Percentiles rank a stretch among this genome's conserved stretches.
Evolutionary conservation across 108 stramenopile species (phyloP).

Genomic region (Schizochytrium sp.): DNA sequence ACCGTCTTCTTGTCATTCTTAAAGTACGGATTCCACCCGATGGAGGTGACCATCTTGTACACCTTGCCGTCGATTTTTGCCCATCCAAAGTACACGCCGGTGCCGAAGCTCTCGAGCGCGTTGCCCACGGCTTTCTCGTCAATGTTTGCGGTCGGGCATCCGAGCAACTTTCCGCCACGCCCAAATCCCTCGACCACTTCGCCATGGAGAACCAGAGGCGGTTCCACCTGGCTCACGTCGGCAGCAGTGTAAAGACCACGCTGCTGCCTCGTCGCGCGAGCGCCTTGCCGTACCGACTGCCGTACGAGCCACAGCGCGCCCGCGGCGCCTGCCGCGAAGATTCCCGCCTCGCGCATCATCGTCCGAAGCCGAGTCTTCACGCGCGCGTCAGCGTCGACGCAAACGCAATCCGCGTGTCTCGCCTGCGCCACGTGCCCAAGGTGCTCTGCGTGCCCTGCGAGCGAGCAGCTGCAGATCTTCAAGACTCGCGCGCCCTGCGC

Average conservation of each 20-base stretch:
- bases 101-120: conserved; percentile 24
- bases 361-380: too few species aligned
- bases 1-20: conserved; percentile 29
- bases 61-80: conserved; percentile 20
- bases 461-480: too few species aligned
- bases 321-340: too few species aligned
- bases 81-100: conserved; percentile 52
- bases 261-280: not conserved
- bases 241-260: not conserved
- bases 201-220: conserved; percentile 25
- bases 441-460: too few species aligned
- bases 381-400: too few species aligned
- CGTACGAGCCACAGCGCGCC: too few species aligned
- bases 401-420: too few species aligned
- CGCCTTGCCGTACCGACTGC: not conserved
- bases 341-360: too few species aligned
- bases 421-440: too few species aligned
- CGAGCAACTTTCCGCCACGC: conserved; percentile 48
- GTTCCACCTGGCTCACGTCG: not conserved
- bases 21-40: conserved; percentile 53
- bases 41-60: conserved; percentile 43
- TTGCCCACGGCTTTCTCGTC: conserved; percentile 36
- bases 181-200: conserved; percentile 55
- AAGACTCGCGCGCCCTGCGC: too few species aligned
- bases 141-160: conserved; percentile 52